phyloP scores from a whole-genome alignment of 139 green algal genomes.

The Chlamydomonas sp. region DNA sequence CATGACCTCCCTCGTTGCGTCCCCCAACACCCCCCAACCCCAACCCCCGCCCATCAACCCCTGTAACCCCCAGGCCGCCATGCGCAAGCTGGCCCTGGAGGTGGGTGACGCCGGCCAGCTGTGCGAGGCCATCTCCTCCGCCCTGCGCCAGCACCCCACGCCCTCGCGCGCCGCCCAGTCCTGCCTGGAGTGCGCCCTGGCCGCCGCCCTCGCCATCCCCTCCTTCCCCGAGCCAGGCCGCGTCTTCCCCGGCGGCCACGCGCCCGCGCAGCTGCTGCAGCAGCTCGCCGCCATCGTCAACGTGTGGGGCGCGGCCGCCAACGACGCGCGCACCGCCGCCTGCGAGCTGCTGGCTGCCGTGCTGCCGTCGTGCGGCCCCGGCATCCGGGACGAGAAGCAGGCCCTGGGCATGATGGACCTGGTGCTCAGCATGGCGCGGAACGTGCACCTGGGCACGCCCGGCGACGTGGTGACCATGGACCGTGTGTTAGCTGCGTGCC shows the following conservation, averaged over 20 bases:
- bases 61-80: neutral
- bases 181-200: slow-evolving; percentile 31
- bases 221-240: slow-evolving; percentile 23
- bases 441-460: slow-evolving; percentile 18
- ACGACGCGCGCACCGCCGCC: neutral
- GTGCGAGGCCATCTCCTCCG: slow-evolving; percentile 29
- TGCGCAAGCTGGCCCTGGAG: slow-evolving; percentile 22
- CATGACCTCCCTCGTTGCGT: too few relatives aligned
- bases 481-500: neutral
- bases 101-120: slow-evolving; percentile 37
- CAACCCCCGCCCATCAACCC: too few relatives aligned
- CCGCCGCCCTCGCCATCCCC: neutral
- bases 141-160: slow-evolving; percentile 23
- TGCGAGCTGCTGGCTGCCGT: slow-evolving; percentile 8
- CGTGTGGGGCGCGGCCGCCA: neutral
- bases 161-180: neutral
- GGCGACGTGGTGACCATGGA: slow-evolving; percentile 20
- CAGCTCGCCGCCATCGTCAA: slow-evolving; percentile 27
- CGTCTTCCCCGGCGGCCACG: slow-evolving; percentile 23
- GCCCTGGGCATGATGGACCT: slow-evolving; percentile 33
- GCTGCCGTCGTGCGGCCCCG: slow-evolving; percentile 11
- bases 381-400: slow-evolving; percentile 40
- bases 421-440: slow-evolving; percentile 28
- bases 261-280: slow-evolving; percentile 35
- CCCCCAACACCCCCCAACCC: too few relatives aligned